Evolutionary conservation across 441 rosid species (phyloP).

Genomic region (Erodium texanum): DNA sequence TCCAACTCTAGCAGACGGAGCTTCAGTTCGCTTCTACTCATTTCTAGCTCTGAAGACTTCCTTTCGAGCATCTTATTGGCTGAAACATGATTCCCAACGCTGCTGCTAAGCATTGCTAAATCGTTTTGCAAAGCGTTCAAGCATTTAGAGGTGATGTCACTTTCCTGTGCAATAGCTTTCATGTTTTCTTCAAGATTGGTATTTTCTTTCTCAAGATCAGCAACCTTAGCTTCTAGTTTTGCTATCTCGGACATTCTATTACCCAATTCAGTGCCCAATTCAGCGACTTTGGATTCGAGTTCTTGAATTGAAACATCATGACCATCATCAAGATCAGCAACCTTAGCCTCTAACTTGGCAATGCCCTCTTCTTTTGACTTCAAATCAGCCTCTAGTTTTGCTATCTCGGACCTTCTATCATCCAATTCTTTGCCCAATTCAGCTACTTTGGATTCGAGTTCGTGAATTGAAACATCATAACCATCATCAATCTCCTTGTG

Average conservation of each 20-base stretch:
- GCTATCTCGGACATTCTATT: conserved; percentile 16
- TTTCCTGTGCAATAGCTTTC: conserved; percentile 27
- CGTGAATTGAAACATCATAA: conserved; percentile 21
- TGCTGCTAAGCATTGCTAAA: not conserved
- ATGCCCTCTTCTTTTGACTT: conserved; percentile 36
- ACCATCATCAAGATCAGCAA: conserved; percentile 22
- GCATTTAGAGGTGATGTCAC: conserved; percentile 32
- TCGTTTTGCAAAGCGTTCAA: conserved; percentile 32
- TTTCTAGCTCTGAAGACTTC: conserved; percentile 36
- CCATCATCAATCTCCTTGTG: conserved; percentile 26
- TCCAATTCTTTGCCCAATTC: conserved; percentile 23
- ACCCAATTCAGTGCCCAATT: conserved; percentile 22
- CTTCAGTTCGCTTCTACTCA: conserved; percentile 25
- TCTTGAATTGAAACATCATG: conserved; percentile 22
- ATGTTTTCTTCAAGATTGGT: conserved; percentile 31
- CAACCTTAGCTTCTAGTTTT: conserved; percentile 22
- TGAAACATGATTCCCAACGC: conserved; percentile 30
- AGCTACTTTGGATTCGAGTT: conserved; percentile 26
- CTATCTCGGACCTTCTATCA: conserved; percentile 17
- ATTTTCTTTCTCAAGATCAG: conserved; percentile 31
- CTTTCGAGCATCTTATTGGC: conserved; percentile 31
- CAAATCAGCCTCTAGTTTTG: not conserved
- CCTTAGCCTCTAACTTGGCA: conserved; percentile 24
- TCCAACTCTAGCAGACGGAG: conserved; percentile 26
- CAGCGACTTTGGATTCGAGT: conserved; percentile 27